A percentile compares a stretch with the other conserved stretches of the same genome.
Evolutionary conservation across 2,329 filamentous ascomycete genomes (phyloP).

Genomic region (Aureobasidium namibiae): DNA sequence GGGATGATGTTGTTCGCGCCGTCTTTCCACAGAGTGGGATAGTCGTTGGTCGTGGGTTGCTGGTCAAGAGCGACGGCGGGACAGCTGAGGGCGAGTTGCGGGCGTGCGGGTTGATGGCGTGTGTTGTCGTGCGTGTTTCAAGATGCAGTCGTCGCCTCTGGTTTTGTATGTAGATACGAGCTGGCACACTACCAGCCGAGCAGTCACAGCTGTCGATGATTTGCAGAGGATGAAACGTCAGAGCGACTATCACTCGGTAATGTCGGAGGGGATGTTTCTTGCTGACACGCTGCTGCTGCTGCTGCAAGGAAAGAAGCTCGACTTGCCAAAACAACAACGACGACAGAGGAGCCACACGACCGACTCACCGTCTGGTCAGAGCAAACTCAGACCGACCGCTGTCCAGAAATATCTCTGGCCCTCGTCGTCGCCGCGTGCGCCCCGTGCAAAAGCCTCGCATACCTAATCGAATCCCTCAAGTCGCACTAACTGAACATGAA

Average conservation of each 20-base stretch:
- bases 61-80: not conserved
- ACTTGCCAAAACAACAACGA: not conserved
- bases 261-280: not conserved
- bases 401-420: slow-evolving; percentile 6
- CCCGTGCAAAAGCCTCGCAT: not conserved
- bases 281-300: not conserved
- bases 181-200: slow-evolving; percentile 7
- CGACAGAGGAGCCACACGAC: not conserved
- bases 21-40: not conserved
- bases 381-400: not conserved
- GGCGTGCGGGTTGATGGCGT: not conserved
- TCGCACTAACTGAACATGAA: slow-evolving; percentile 9
- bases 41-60: too few species aligned
- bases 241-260: slow-evolving; percentile 10
- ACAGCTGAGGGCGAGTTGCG: not conserved
- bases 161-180: slow-evolving; percentile 4
- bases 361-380: not conserved
- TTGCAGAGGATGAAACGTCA: slow-evolving; percentile 12
- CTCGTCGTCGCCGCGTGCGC: slow-evolving; percentile 4
- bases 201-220: slow-evolving; percentile 5
- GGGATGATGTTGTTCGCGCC: not conserved
- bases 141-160: not conserved
- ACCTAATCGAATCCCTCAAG: not conserved
- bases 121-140: not conserved
- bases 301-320: not conserved